Percentiles rank a stretch among this genome's conserved stretches.
These are phyloP conservation scores for Dictyostelium capitatum DNA, from an alignment of 78 protist genomes.

Conservation along the genomic window DNA sequence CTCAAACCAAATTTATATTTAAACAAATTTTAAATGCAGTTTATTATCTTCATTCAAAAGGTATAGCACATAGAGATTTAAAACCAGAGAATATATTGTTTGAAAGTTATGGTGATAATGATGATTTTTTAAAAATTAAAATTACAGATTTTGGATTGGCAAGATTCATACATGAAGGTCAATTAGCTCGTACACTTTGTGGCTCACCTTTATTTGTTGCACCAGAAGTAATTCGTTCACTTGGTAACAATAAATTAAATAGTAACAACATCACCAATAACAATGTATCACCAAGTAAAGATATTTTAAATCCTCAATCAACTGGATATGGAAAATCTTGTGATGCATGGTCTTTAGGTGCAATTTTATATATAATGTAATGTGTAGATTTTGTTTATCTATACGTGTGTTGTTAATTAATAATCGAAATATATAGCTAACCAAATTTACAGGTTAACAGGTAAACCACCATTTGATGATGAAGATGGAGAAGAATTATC, in stretches of 20 bases:
- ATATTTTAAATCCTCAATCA: neutral
- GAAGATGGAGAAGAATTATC: neutral
- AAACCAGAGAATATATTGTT: slow-evolving; percentile 81
- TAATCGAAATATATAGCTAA: neutral
- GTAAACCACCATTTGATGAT: slow-evolving; percentile 65
- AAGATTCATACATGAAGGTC: slow-evolving; percentile 48
- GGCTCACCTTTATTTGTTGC: slow-evolving; percentile 73
- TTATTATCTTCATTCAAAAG: slow-evolving; percentile 85
- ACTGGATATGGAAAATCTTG: slow-evolving; percentile 67
- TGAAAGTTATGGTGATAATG: neutral
- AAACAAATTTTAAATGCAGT: slow-evolving; percentile 83
- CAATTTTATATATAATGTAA: slow-evolving; percentile 58
- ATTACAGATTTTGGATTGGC: slow-evolving; percentile 70
- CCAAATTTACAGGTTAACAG: slow-evolving; percentile 10
- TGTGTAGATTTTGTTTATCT: neutral
- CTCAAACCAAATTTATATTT: slow-evolving; percentile 79
- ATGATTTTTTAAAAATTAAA: slow-evolving; percentile 26
- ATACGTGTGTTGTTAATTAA: too few species aligned
- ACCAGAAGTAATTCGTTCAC: slow-evolving; percentile 61
- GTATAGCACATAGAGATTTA: slow-evolving; percentile 93
- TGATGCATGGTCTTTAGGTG: slow-evolving; percentile 82
- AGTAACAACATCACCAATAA: neutral
- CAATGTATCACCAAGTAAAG: neutral
- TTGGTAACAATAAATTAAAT: neutral
- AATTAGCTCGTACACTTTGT: slow-evolving; percentile 57